These are phyloP conservation scores for Phytopythium aichiense DNA, from an alignment of 352 stramenopile genomes.

Conservation along the genomic window DNA sequence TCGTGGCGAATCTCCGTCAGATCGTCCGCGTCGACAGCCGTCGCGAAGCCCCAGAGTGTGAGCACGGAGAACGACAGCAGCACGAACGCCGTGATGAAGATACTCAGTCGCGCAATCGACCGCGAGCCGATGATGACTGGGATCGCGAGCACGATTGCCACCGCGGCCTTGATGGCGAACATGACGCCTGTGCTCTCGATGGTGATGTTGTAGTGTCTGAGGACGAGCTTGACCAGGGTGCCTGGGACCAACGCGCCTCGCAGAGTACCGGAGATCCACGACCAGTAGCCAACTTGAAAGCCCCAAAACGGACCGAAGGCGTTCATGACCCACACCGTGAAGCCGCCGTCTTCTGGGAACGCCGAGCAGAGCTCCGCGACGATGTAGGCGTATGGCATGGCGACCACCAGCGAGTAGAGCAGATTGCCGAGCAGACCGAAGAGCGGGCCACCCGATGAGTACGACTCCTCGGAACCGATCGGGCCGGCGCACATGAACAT, in stretches of 20 bases:
- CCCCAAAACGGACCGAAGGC: slow-evolving; percentile 87
- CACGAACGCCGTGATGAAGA: slow-evolving; percentile 29
- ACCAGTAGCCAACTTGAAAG: slow-evolving; percentile 70
- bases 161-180: slow-evolving; percentile 34
- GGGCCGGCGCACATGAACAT: slow-evolving; percentile 31
- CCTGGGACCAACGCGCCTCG: slow-evolving; percentile 64
- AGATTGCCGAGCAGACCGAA: slow-evolving; percentile 77
- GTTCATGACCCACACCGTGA: slow-evolving; percentile 88
- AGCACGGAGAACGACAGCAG: slow-evolving; percentile 36
- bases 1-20: slow-evolving; percentile 41
- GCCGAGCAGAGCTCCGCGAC: slow-evolving; percentile 89
- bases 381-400: slow-evolving; percentile 86
- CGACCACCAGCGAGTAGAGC: slow-evolving; percentile 87
- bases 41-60: slow-evolving; percentile 35
- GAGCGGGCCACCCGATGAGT: slow-evolving; percentile 35
- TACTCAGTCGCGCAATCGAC: slow-evolving; percentile 23
- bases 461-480: slow-evolving; percentile 26
- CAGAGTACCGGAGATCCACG: slow-evolving; percentile 77
- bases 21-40: slow-evolving; percentile 26
- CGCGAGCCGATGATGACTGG: slow-evolving; percentile 36
- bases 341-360: slow-evolving; percentile 82
- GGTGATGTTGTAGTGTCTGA: slow-evolving; percentile 24
- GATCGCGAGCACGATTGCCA: slow-evolving; percentile 30
- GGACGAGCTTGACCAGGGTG: slow-evolving; percentile 25
- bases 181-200: slow-evolving; percentile 15